These are phyloP conservation scores for Edaphochlamys debaryana DNA, from an alignment of 139 green algal genomes.

Conservation along the genomic window DNA sequence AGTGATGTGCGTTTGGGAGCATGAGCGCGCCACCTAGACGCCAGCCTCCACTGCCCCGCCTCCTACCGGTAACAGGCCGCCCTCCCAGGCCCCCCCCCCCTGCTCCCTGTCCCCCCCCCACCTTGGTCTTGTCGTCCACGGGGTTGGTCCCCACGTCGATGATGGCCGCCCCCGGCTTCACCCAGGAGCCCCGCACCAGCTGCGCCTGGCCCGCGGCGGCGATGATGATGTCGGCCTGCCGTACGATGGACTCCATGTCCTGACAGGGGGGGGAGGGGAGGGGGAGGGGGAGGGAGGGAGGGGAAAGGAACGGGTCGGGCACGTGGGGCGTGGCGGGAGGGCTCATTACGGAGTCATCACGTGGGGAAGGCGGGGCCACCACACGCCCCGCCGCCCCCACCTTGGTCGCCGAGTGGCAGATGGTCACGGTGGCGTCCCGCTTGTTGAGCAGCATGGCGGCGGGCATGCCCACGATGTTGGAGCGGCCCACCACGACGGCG, in stretches of 20 bases:
- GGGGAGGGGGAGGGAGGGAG: not conserved
- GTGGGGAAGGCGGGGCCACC: too few species aligned
- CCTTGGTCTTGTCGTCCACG: slow-evolving; percentile 69
- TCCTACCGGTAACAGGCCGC: not conserved
- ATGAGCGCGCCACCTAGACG: too few species aligned
- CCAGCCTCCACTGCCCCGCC: too few species aligned
- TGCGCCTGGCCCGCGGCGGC: slow-evolving; percentile 82
- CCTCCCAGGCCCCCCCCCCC: not conserved
- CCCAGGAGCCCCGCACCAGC: slow-evolving; percentile 85
- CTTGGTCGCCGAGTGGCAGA: slow-evolving; percentile 83
- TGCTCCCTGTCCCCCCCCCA: not conserved
- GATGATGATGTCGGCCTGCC: slow-evolving; percentile 95
- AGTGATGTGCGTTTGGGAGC: not conserved
- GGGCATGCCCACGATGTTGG: slow-evolving; percentile 96
- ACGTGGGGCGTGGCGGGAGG: too few species aligned
- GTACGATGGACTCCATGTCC: slow-evolving; percentile 72
- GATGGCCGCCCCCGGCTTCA: slow-evolving; percentile 93
- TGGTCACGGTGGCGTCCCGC: slow-evolving; percentile 87
- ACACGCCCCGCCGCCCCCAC: slow-evolving; percentile 15
- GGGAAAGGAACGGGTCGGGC: too few species aligned
- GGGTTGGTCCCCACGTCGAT: slow-evolving; percentile 98
- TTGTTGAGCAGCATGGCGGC: slow-evolving; percentile 91
- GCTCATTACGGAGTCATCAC: not conserved
- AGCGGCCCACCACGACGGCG: slow-evolving; percentile 92
- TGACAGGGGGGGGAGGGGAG: slow-evolving; percentile 6